Evolutionary conservation across 177 flowering plant genomes (phyloP).

Genomic region (Vitis hybrid): DNA sequence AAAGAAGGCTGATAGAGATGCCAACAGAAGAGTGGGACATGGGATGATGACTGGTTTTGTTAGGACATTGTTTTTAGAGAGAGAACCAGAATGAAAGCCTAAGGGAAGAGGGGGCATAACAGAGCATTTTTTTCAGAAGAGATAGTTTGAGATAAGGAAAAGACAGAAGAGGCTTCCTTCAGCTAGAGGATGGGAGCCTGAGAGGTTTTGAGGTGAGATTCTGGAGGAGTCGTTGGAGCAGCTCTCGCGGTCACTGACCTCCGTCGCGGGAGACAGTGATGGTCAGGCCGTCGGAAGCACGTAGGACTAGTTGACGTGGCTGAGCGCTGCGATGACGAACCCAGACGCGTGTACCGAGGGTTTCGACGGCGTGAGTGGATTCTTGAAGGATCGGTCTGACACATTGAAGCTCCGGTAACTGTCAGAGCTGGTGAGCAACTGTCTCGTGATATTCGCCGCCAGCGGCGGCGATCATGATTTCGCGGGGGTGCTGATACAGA

Average conservation of each 20-base stretch:
- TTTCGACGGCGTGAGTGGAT: slow-evolving; percentile 40
- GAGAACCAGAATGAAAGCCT: no score
- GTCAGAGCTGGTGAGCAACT: slow-evolving; percentile 78
- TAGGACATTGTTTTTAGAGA: no score
- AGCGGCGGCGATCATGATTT: slow-evolving; percentile 44
- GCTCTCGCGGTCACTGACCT: slow-evolving; percentile 50
- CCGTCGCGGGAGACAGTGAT: slow-evolving; percentile 24
- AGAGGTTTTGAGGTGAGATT: slow-evolving; percentile 39
- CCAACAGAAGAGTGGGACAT: no score
- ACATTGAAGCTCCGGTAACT: slow-evolving; percentile 38
- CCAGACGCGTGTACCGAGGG: slow-evolving; percentile 93
- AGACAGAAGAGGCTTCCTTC: no score
- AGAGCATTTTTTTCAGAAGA: no score
- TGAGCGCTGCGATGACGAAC: slow-evolving; percentile 84
- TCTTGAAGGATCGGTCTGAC: slow-evolving; percentile 43
- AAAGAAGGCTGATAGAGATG: no score
- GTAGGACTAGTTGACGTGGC: slow-evolving; percentile 86
- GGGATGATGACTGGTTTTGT: no score
- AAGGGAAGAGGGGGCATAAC: no score
- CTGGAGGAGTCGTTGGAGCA: slow-evolving; percentile 72
- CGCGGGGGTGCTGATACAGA: slow-evolving; percentile 75
- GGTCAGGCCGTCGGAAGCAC: slow-evolving; percentile 22
- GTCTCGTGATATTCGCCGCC: slow-evolving; percentile 60
- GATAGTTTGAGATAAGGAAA: no score
- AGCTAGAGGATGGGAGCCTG: no score